Evolutionary conservation across 129 eudicot genomes (phyloP), one percentile per base, ranked within the genome.

Genomic region (Saussurea involucrata): DNA sequence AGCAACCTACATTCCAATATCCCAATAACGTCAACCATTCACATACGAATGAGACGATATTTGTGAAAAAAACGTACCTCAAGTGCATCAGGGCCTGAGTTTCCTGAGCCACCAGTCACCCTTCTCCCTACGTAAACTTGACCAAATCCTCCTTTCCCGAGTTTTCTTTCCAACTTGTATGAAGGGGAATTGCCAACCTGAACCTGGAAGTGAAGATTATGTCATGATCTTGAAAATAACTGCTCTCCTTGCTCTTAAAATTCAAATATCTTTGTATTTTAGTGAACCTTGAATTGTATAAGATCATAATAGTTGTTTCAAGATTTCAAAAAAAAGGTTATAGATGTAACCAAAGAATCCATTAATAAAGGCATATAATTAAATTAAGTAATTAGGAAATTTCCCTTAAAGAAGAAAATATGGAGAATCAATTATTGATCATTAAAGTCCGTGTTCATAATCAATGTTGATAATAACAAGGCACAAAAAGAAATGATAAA

Each of bases 131-230:
- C 93, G 83, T 83, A 91, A 24, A 93, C 98, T 83, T 93, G 98
- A 25, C 98, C 98, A 69, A 93, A 93, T 29, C 98, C 98, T 68
- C 98, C 98, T 76, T 90, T 93, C 18, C 97, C 98, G 11, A 93
- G 83, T 79, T 89, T 93, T 71, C 87, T 84, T 29, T 89, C 98
- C 27, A 93, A 33, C 77, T 80, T 87, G 83, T 93, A 91, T 31
- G 85, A 71, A 27, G 97, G 97, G 66, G 98, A 93, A 78, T 83
- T 84, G 24, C 98, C 98, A 37, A 93, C 87, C 57, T 93, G 92
- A 73, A 93, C 97, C 98, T 93, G 86, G 65, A 20, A 80, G 7
- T 5, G 0, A 46, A 68, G 63, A 8, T n/a, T 24, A 33, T 15
- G 11, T 71, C 17, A 11, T 17, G 63, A 24, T 25, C 64, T 70